Conservation (phyloP, 176 grass and related monocot genomes). For the Avena insularis region DNA sequence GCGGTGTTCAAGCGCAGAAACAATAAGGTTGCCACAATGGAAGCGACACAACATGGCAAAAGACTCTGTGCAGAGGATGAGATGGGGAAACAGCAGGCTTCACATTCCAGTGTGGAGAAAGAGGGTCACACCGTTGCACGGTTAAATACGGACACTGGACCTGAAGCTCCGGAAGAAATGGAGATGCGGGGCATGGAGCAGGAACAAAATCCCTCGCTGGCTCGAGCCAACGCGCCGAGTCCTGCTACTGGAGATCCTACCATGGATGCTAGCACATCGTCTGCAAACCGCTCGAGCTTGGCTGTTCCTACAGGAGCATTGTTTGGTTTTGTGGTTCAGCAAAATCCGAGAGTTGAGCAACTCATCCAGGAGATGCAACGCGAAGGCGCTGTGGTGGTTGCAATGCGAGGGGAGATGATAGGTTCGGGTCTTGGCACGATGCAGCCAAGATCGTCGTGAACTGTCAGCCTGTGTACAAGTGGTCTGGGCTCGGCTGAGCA, state of each 20-base stretch:
- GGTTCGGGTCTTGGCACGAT: not conserved
- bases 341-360: constrained; percentile 15
- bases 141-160: not conserved
- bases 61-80: not conserved
- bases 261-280: not conserved
- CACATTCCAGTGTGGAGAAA: not conserved
- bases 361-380: constrained; percentile 37
- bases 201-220: not conserved
- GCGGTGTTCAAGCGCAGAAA: constrained; percentile 45
- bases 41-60: not conserved
- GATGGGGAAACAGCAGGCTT: constrained; percentile 5
- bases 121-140: not conserved
- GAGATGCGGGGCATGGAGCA: not conserved
- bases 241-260: not conserved
- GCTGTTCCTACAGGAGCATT: not conserved
- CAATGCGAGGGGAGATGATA: constrained; percentile 25
- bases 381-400: constrained; percentile 27
- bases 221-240: not conserved
- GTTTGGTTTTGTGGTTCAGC: constrained; percentile 17
- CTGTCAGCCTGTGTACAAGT: not conserved
- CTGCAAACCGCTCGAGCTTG: not conserved
- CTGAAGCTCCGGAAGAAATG: not conserved
- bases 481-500: not conserved
- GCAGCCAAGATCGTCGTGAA: not conserved
- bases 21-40: not conserved